A percentile compares a stretch with the other conserved stretches of the same genome.
These are phyloP conservation scores for Dothidotthia symphoricarpi DNA, from an alignment of 2,329 filamentous ascomycete species.

Conservation along the genomic window DNA sequence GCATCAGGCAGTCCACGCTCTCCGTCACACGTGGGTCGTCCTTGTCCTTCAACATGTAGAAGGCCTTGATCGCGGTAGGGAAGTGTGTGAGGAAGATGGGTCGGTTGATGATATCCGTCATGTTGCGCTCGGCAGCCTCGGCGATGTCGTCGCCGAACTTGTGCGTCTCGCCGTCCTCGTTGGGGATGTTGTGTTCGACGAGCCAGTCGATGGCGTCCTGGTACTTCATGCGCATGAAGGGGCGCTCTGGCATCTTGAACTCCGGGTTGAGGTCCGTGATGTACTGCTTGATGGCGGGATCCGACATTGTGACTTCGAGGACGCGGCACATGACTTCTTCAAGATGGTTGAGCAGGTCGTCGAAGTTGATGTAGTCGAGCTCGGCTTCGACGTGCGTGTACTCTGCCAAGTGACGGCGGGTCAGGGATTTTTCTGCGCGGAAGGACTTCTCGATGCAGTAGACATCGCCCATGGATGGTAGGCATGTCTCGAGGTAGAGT, in stretches of 20 bases:
- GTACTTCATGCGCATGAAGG: constrained; percentile 95
- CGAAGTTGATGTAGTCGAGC: constrained; percentile 91
- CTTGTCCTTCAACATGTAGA: constrained; percentile 94
- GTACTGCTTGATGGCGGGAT: constrained; percentile 68
- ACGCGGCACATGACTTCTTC: constrained; percentile 87
- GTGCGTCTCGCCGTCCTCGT: constrained; percentile 89
- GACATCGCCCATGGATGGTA: constrained; percentile 87
- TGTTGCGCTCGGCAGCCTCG: constrained; percentile 90
- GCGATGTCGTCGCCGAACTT: constrained; percentile 96
- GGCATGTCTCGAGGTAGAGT: constrained; percentile 92
- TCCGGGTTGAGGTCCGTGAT: constrained; percentile 88
- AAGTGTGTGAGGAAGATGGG: constrained; percentile 98
- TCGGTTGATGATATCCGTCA: constrained; percentile 95
- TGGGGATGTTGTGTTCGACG: constrained; percentile 81
- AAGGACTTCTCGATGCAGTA: constrained; percentile 99
- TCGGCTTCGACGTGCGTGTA: constrained; percentile 97
- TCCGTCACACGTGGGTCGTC: constrained; percentile 82
- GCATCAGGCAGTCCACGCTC: constrained; percentile 84
- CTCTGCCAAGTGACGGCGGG: constrained; percentile 88
- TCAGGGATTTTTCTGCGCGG: constrained; percentile 94
- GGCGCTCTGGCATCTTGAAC: constrained; percentile 76
- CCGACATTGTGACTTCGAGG: constrained; percentile 71
- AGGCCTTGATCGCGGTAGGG: constrained; percentile 95
- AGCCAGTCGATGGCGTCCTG: constrained; percentile 93
- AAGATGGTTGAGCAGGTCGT: constrained; percentile 81